Conservation (phyloP, 345 rosid species). For the Populus pruinosa region DNA sequence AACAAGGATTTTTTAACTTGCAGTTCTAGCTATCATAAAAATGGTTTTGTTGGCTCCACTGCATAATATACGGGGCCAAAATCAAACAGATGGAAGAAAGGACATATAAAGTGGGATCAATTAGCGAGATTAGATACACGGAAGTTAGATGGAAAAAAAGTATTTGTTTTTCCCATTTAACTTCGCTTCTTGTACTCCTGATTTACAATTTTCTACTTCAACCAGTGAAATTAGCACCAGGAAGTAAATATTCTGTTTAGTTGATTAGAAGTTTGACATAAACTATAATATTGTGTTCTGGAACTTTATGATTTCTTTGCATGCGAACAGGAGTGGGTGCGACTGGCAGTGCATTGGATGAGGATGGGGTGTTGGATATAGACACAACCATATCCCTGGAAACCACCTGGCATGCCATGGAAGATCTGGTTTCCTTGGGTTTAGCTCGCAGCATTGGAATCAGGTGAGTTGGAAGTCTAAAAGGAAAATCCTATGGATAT, state of each 20-base stretch:
- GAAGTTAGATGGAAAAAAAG: background rate
- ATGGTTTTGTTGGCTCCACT: background rate
- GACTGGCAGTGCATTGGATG: slow-evolving; percentile 65
- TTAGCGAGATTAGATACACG: background rate
- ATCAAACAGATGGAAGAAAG: background rate
- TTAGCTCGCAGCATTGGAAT: slow-evolving; percentile 85
- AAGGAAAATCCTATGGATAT: background rate
- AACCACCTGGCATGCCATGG: slow-evolving; percentile 91
- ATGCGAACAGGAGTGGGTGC: slow-evolving; percentile 61
- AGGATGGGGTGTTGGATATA: slow-evolving; percentile 73
- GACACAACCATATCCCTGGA: slow-evolving; percentile 78
- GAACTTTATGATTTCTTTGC: background rate
- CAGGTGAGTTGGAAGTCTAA: slow-evolving; percentile 35
- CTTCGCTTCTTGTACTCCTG: background rate
- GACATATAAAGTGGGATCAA: background rate
- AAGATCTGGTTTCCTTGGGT: slow-evolving; percentile 78
- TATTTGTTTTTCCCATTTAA: background rate
- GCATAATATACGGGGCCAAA: background rate
- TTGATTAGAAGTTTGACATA: background rate
- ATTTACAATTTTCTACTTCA: background rate
- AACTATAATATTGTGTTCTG: no score
- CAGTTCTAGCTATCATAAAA: background rate
- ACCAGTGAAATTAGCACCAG: background rate
- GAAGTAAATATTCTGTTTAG: no score
- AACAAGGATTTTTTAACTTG: background rate